Evolutionary conservation across 1,284 basidiomycete species (phyloP), one percentile per base, ranked within the genome.

Genomic region (Cutaneotrichosporon dermatis): DNA sequence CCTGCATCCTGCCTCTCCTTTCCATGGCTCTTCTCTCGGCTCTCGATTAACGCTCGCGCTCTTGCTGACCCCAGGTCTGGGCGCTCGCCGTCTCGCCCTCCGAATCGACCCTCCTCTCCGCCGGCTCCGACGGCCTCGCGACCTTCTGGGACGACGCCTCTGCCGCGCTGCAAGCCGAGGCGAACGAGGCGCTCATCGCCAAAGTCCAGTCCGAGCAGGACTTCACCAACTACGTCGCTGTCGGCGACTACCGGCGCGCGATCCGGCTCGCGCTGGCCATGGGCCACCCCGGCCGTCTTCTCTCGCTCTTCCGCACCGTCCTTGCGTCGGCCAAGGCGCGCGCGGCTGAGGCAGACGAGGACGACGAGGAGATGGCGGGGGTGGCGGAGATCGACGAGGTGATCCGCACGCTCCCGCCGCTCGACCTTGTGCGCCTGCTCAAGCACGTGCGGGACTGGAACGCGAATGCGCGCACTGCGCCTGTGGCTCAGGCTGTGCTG

Each of bases 131-230:
- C 79, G 95, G 92, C 3, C 83, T 91, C 4, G 85, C 97, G 59
- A 92, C 89, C 1, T 88, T 96, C 74, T 99, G 95, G 95, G 81
- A 90, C 76, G 96, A 99, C 76, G 88, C 87, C 64, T 95, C 92
- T 67, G 86, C 88, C 66, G 82, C 88, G 54, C 86, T 90, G 69
- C 79, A 81, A 50, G 72, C 72, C 8, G 87, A 90, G 74, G 87
- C 85, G 72, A 88, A 89, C 67, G 78, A 80, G 4, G 84, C 86
- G 66, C 83, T 90, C 36, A 83, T 85, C 15, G 83, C 88, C 55
- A 77, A 86, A 61, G 88, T 90, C 35, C 82, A 88, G 71, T 89
- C 92, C 73, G 93, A 98, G 74, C 95, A 99, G 84, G 90, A 96
- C 71, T 95, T 96, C 75, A 78, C 85, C 68, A 98, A 98, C 76